These are phyloP conservation scores for Talaromyces sp. DNA, from an alignment of 2,329 filamentous ascomycete species.

Conservation along the genomic window DNA sequence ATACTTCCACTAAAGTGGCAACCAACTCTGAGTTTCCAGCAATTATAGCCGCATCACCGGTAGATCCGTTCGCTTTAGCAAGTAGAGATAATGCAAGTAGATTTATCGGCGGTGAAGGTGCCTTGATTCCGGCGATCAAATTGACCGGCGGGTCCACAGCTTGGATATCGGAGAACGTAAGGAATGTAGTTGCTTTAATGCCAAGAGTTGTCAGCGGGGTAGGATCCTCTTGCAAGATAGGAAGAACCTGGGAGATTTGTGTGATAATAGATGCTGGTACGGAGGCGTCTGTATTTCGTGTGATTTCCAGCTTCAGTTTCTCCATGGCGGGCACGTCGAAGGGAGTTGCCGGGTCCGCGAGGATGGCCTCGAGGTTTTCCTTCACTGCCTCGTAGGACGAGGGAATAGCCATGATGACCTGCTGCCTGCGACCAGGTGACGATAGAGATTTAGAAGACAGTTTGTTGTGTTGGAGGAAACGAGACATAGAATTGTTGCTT, in stretches of 20 bases:
- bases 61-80: slow-evolving; percentile 49
- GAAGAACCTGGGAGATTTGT: slow-evolving; percentile 49
- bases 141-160: slow-evolving; percentile 47
- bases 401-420: slow-evolving; percentile 27
- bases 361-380: slow-evolving; percentile 42
- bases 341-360: slow-evolving; percentile 39
- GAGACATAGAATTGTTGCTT: not conserved
- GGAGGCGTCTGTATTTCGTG: slow-evolving; percentile 28
- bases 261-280: slow-evolving; percentile 37
- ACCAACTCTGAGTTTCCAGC: slow-evolving; percentile 55
- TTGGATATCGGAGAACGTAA: slow-evolving; percentile 47
- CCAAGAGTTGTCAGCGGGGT: slow-evolving; percentile 51
- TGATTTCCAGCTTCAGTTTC: slow-evolving; percentile 44
- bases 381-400: slow-evolving; percentile 32
- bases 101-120: slow-evolving; percentile 51
- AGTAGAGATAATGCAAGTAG: slow-evolving; percentile 53
- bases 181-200: slow-evolving; percentile 45
- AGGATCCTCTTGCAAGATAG: slow-evolving; percentile 55
- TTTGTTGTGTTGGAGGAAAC: not conserved
- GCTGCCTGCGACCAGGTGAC: not conserved
- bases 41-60: slow-evolving; percentile 54
- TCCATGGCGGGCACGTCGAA: slow-evolving; percentile 49
- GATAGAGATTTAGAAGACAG: not conserved
- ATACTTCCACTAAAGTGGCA: slow-evolving; percentile 51
- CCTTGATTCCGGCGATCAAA: slow-evolving; percentile 51